phyloP scores from a whole-genome alignment of 768 basidiomycete genomes.

The Naematelia aurantialba region DNA sequence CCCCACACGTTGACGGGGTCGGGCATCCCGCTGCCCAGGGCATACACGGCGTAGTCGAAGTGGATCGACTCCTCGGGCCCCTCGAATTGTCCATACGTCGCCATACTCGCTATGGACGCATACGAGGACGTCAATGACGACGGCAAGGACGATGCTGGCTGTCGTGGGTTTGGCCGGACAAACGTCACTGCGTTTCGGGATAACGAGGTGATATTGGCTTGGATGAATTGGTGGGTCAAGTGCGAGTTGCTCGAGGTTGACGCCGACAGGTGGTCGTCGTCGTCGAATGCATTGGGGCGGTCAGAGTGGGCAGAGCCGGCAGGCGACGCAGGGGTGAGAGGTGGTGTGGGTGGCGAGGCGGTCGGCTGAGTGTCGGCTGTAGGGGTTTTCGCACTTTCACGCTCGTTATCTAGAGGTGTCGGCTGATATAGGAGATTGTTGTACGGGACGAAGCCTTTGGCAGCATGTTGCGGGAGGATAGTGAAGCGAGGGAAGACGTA shows the following conservation, averaged over 20 bases:
- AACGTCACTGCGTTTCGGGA: slow-evolving; percentile 30
- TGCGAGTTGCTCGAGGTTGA: too few relatives aligned
- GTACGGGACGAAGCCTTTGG: slow-evolving; percentile 48
- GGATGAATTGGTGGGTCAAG: slow-evolving; percentile 14
- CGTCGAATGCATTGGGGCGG: neutral
- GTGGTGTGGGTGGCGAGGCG: neutral
- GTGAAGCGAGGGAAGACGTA: slow-evolving; percentile 50
- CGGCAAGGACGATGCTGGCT: too few relatives aligned
- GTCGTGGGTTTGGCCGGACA: slow-evolving; percentile 2
- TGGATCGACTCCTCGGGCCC: slow-evolving; percentile 41
- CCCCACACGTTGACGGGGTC: slow-evolving; percentile 47
- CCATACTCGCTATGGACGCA: neutral
- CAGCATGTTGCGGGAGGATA: slow-evolving; percentile 39
- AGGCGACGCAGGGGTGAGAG: neutral
- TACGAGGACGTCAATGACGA: neutral
- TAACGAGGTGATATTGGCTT: slow-evolving; percentile 25
- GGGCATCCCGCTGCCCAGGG: slow-evolving; percentile 45
- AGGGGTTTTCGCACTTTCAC: neutral
- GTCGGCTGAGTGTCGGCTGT: neutral
- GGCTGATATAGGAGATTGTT: slow-evolving; percentile 8
- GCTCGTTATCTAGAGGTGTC: too few relatives aligned
- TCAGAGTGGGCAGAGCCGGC: neutral
- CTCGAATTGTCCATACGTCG: slow-evolving; percentile 21
- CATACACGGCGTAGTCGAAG: slow-evolving; percentile 48
- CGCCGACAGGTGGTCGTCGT: too few relatives aligned